Percentiles rank a stretch among this genome's conserved stretches.
phyloP scores from a whole-genome alignment of 169 alveolate genomes.

The Plasmodium fragile region DNA sequence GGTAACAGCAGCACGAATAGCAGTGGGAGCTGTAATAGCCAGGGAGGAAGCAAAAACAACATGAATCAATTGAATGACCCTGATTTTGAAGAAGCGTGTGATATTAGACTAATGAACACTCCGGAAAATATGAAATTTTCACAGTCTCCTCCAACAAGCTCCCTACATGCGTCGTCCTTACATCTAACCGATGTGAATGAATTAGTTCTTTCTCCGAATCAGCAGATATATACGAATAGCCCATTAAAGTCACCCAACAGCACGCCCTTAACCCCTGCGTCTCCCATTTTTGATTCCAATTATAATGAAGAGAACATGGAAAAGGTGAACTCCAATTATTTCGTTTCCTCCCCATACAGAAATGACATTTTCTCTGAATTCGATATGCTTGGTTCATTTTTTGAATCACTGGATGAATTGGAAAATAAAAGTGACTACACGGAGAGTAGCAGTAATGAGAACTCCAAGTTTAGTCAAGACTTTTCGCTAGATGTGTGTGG shows the following conservation, averaged over 20 bases:
- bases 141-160: slow-evolving; percentile 74
- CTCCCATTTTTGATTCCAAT: slow-evolving; percentile 63
- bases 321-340: slow-evolving; percentile 62
- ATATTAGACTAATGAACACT: slow-evolving; percentile 62
- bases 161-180: slow-evolving; percentile 66
- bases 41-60: neutral
- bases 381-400: slow-evolving; percentile 65
- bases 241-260: slow-evolving; percentile 59
- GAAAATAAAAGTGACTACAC: slow-evolving; percentile 63
- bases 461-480: slow-evolving; percentile 7
- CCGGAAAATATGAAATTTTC: slow-evolving; percentile 71
- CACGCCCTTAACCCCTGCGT: slow-evolving; percentile 20
- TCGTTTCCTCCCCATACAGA: slow-evolving; percentile 57
- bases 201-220: slow-evolving; percentile 69
- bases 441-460: slow-evolving; percentile 69
- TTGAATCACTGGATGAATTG: slow-evolving; percentile 64
- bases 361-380: slow-evolving; percentile 72
- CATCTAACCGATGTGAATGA: slow-evolving; percentile 75
- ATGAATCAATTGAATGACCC: slow-evolving; percentile 60
- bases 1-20: neutral
- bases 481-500: slow-evolving; percentile 41
- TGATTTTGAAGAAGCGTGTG: slow-evolving; percentile 76
- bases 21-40: neutral
- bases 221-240: slow-evolving; percentile 56
- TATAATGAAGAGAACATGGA: slow-evolving; percentile 69